Percentiles rank a stretch among this genome's conserved stretches.
Evolutionary conservation across 2,329 filamentous ascomycete genomes (phyloP).

Genomic region (Ophiostoma ips): DNA sequence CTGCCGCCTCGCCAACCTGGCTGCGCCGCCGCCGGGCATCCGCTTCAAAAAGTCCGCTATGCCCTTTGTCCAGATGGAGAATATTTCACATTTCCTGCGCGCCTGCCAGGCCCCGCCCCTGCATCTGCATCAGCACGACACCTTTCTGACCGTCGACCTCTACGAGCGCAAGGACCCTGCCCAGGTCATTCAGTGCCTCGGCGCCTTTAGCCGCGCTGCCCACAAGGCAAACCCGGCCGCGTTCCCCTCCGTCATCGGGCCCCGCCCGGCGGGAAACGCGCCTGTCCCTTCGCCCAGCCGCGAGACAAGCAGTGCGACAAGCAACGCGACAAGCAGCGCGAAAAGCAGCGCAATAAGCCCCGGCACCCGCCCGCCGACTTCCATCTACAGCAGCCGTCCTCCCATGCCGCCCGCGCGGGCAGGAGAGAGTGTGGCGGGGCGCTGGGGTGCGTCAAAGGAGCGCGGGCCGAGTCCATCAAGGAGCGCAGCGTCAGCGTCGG

Average conservation of each 20-base stretch:
- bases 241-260: conserved; percentile 66
- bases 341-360: too few species aligned
- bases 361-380: conserved; percentile 22
- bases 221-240: conserved; percentile 56
- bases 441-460: conserved; percentile 43
- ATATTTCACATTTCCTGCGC: conserved; percentile 88
- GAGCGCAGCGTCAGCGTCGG: conserved; percentile 34
- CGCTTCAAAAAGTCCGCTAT: conserved; percentile 85
- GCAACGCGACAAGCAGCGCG: too few species aligned
- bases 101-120: conserved; percentile 77
- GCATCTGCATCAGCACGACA: conserved; percentile 81
- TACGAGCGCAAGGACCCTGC: conserved; percentile 93
- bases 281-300: conserved; percentile 12
- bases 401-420: conserved; percentile 34
- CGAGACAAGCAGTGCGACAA: too few species aligned
- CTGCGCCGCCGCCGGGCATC: conserved; percentile 60
- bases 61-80: conserved; percentile 99
- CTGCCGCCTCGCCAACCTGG: conserved; percentile 82
- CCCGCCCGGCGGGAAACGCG: conserved; percentile 33
- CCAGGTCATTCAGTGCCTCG: conserved; percentile 85
- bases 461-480: conserved; percentile 47
- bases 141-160: conserved; percentile 92
- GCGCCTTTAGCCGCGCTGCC: conserved; percentile 81
- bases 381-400: conserved; percentile 29
- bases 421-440: conserved; percentile 38